Conservation (phyloP, 345 rosid genomes). For the Citrus sinensis region DVS_A1.0 CM039169.1:22068501-22069000, state of each 20-base stretch:
- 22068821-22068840: background rate
- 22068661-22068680: background rate
- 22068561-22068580: too few relatives aligned
- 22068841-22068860: background rate
- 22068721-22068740: background rate
- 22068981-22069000: background rate
- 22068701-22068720: background rate
- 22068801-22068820: background rate
- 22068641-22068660: too few relatives aligned
- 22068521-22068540: too few relatives aligned
- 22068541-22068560: too few relatives aligned
- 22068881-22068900: background rate
- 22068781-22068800: background rate
- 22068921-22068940: background rate
- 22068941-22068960: background rate
- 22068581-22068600: too few relatives aligned
- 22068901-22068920: conserved; percentile 6
- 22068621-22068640: too few relatives aligned
- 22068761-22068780: background rate
- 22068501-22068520: too few relatives aligned
- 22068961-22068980: background rate
- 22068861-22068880: conserved; percentile 4
- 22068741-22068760: background rate
- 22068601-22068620: too few relatives aligned
- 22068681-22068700: background rate